Evolutionary conservation across 2,329 filamentous ascomycete species (phyloP).

Genomic region (Cytospora schulzeri): DNA sequence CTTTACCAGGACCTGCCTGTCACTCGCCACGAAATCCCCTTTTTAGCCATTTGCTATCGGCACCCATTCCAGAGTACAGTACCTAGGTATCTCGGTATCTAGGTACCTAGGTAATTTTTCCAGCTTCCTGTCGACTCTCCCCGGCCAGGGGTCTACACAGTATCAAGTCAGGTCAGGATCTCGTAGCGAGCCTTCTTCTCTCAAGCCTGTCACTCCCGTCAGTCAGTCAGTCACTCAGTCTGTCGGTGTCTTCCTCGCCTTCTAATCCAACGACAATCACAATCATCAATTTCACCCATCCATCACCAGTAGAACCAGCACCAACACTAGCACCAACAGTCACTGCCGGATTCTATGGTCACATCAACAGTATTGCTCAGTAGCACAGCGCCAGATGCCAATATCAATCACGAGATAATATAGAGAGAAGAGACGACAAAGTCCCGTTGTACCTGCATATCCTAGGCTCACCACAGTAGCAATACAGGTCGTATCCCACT

Average conservation of each 20-base stretch:
- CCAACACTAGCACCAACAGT: not conserved
- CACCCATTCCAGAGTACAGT: not conserved
- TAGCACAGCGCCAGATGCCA: constrained; percentile 18
- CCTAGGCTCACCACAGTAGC: constrained; percentile 7
- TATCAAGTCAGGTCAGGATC: not conserved
- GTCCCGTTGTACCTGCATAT: constrained; percentile 22
- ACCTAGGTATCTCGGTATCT: too few relatives aligned
- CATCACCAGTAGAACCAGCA: constrained; percentile 1
- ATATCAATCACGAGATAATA: constrained; percentile 20
- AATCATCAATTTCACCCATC: not conserved
- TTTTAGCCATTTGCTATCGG: constrained; percentile 6
- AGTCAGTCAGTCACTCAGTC: too few relatives aligned
- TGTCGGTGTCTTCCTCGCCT: not conserved
- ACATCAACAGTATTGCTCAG: not conserved
- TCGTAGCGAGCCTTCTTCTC: not conserved
- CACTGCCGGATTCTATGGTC: not conserved
- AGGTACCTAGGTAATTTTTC: not conserved
- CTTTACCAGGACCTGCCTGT: constrained; percentile 3
- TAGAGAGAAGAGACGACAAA: constrained; percentile 4
- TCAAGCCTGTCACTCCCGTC: too few relatives aligned
- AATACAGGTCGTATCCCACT: constrained; percentile 10
- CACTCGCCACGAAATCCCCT: constrained; percentile 12
- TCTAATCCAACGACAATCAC: not conserved
- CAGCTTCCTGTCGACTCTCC: not conserved
- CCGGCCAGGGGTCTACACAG: constrained; percentile 6